These are phyloP conservation scores for Aspergillus ruber DNA, from an alignment of 2,329 filamentous ascomycete species.

Conservation along the genomic window DNA sequence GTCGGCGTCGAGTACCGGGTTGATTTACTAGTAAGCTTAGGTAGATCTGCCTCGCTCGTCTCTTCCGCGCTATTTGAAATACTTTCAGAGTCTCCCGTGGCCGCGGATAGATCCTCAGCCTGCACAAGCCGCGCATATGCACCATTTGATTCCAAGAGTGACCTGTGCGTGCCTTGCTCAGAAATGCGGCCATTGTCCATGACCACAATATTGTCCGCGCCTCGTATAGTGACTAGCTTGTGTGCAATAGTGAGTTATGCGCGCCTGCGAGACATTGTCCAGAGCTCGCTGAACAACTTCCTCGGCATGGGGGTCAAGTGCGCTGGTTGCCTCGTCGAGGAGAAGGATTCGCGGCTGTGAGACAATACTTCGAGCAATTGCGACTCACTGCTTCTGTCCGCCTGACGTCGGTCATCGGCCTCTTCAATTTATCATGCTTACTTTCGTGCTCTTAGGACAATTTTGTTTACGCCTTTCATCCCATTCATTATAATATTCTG, in stretches of 20 bases:
- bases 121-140: slow-evolving; percentile 39
- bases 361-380: slow-evolving; percentile 75
- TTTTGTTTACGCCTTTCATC: too few relatives aligned
- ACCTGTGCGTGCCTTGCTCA: slow-evolving; percentile 18
- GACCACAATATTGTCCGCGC: slow-evolving; percentile 24
- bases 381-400: slow-evolving; percentile 54
- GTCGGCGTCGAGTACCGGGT: too few relatives aligned
- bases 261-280: slow-evolving; percentile 7
- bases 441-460: too few relatives aligned
- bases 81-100: too few relatives aligned
- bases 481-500: too few relatives aligned
- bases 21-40: too few relatives aligned
- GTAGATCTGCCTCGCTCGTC: too few relatives aligned
- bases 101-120: slow-evolving; percentile 27
- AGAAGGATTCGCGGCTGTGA: slow-evolving; percentile 73
- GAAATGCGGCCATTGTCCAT: slow-evolving; percentile 18
- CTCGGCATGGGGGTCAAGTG: slow-evolving; percentile 20
- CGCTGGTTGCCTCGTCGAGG: slow-evolving; percentile 24
- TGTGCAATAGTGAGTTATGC: slow-evolving; percentile 24
- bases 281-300: slow-evolving; percentile 18
- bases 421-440: too few relatives aligned
- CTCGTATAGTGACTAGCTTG: slow-evolving; percentile 20
- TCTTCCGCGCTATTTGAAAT: too few relatives aligned
- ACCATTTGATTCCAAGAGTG: slow-evolving; percentile 28
- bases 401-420: too few relatives aligned